Evolutionary conservation across 148 eudicot genomes (phyloP), one percentile per base, ranked within the genome.

Genomic region (Pharnaceum exiguum): DNA sequence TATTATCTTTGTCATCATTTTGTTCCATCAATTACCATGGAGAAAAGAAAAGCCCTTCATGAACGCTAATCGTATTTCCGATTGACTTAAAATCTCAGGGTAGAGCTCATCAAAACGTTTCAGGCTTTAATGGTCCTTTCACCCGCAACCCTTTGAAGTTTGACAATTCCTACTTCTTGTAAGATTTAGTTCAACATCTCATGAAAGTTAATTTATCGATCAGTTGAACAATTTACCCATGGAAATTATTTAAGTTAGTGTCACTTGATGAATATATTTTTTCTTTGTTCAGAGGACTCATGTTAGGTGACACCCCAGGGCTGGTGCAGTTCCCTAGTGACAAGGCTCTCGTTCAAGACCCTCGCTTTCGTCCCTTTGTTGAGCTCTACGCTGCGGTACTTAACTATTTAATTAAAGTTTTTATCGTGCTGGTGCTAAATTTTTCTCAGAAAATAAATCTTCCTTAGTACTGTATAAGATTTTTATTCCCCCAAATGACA

Each of bases 101-200:
- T 33, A 85, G 75, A 62, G 97, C 95, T 54, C 89, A 84, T 57
- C 63, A 59, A 19, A 93, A 87, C 31, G 80, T 86, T 59, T 82
- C 95, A 31, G 93, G 87, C 21, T 87, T 84, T 51, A 87, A 82
- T 15, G 97, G 95, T 39, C 81, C 91, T 45, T 90, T 94, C 86
- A 90, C 97, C 5, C 52, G 46, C 13, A 77, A 82, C 15, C 95
- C 97, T 26, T 40, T 87, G 47, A 78, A 75, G 45, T 90, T 90
- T 43, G 97, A 90, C 72, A 90, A 87, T 65, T 87, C 97, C 27
- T 90, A 84, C 68, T 87, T 67, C 47, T 71, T 69, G 95, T 87
- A 79, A 84, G 89, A 3, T 16, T 7, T 9, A n/a, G n/a, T n/a
- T n/a, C n/a, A n/a, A n/a, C n/a, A n/a, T n/a, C n/a, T n/a, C n/a